Evolutionary conservation across 768 basidiomycete genomes (phyloP).

Genomic region (Rubroboletus pulcherrimus): DNA sequence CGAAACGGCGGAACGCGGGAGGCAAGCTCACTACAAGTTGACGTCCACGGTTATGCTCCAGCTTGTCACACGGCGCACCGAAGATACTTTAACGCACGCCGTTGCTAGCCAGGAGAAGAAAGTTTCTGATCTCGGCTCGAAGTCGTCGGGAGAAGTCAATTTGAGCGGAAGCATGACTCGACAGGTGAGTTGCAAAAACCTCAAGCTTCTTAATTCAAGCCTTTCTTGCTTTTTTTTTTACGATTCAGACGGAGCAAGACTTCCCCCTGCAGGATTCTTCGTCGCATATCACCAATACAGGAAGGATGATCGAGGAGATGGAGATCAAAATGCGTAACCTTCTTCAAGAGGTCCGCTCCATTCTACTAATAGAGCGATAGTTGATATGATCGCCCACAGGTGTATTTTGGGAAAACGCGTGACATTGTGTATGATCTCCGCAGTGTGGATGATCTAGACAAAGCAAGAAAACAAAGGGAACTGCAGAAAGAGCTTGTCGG

Average conservation of each 20-base stretch:
- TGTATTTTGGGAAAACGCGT: conserved; percentile 95
- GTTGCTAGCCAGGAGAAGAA: conserved; percentile 33
- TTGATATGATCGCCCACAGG: conserved; percentile 39
- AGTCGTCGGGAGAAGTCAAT: conserved; percentile 70
- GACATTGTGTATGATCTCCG: conserved; percentile 93
- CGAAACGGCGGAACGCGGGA: conserved; percentile 86
- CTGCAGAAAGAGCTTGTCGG: conserved; percentile 89
- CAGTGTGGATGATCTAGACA: conserved; percentile 81
- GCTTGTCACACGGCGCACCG: conserved; percentile 54
- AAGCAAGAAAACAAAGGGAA: conserved; percentile 73
- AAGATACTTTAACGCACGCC: conserved; percentile 20
- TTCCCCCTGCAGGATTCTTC: conserved; percentile 73
- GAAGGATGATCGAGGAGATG: conserved; percentile 96
- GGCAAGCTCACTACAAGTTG: conserved; percentile 93
- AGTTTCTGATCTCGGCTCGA: conserved; percentile 44
- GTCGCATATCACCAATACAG: conserved; percentile 91
- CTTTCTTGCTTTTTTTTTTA: conserved; percentile 7
- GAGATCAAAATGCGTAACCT: conserved; percentile 98
- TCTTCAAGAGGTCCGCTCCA: conserved; percentile 66
- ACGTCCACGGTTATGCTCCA: conserved; percentile 98
- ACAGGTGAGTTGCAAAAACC: conserved; percentile 56
- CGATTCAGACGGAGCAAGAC: conserved; percentile 77
- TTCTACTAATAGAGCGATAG: not conserved
- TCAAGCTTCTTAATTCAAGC: conserved; percentile 5
- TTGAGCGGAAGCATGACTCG: conserved; percentile 97